A percentile compares a stretch with the other conserved stretches of the same genome.
Conservation (phyloP, 306 rosid genomes). For the Pueraria montana region DNA sequence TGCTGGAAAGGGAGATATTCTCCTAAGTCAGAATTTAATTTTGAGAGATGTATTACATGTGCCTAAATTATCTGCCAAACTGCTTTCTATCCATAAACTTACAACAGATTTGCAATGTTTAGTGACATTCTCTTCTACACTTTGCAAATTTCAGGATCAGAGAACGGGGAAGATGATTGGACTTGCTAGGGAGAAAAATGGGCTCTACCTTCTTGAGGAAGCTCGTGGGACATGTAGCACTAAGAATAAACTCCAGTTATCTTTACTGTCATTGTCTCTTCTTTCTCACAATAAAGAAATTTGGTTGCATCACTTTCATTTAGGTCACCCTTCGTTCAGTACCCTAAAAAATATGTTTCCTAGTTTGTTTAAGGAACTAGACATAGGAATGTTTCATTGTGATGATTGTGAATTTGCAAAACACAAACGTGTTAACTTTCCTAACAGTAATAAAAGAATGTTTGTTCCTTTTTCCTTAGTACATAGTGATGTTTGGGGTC, state of each 20-base stretch:
- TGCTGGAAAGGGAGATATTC: too few relatives aligned
- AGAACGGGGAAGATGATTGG: slow-evolving; percentile 4
- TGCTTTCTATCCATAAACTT: not conserved
- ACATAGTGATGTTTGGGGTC: not conserved
- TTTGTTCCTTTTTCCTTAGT: not conserved
- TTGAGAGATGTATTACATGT: not conserved
- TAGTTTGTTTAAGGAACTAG: not conserved
- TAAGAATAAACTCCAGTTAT: not conserved
- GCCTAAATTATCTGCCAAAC: not conserved
- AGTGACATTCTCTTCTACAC: not conserved
- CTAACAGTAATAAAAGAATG: not conserved
- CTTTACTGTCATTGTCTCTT: not conserved
- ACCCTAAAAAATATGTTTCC: not conserved
- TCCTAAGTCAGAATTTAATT: not conserved
- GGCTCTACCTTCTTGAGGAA: not conserved
- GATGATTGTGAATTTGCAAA: not conserved
- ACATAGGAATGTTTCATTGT: not conserved
- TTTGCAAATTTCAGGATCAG: not conserved
- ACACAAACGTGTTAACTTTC: not conserved
- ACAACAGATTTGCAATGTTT: not conserved
- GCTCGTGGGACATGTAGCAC: not conserved
- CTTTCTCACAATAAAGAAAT: not conserved
- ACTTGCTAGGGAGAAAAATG: not conserved
- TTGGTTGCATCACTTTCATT: not conserved
- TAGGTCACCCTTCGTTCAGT: not conserved